Percentiles rank a stretch among this genome's conserved stretches.
phyloP scores from a whole-genome alignment of 345 rosid species.

The Psidium guajava region DNA sequence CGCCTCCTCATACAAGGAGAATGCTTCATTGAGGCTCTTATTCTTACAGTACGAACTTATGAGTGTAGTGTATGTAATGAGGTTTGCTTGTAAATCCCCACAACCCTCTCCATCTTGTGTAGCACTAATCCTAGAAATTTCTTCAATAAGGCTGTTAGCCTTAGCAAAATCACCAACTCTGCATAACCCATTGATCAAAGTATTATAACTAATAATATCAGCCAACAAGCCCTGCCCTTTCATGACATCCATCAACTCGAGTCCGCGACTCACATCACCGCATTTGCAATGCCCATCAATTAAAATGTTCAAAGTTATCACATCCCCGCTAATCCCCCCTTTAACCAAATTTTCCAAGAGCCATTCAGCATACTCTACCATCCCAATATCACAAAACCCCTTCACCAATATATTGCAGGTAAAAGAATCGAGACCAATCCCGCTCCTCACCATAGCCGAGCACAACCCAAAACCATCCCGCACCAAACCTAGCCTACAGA shows the following conservation, averaged over 20 bases:
- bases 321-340: conserved; percentile 35
- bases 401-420: conserved; percentile 65
- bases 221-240: conserved; percentile 32
- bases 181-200: conserved; percentile 47
- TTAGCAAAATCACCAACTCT: conserved; percentile 47
- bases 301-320: conserved; percentile 38
- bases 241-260: conserved; percentile 33
- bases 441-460: conserved; percentile 68
- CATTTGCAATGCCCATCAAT: conserved; percentile 38
- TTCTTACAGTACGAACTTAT: conserved; percentile 51
- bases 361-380: conserved; percentile 40
- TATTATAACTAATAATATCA: conserved; percentile 49
- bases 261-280: conserved; percentile 28
- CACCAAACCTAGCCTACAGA: conserved; percentile 55
- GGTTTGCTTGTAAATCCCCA: conserved; percentile 30
- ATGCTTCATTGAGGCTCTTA: conserved; percentile 51
- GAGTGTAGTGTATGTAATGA: conserved; percentile 59
- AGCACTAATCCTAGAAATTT: conserved; percentile 18
- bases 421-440: conserved; percentile 41
- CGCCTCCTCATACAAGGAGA: conserved; percentile 45
- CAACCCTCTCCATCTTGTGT: not conserved
- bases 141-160: conserved; percentile 45
- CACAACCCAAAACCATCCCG: conserved; percentile 46
- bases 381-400: conserved; percentile 62
- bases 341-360: conserved; percentile 31